Evolutionary conservation across 2,329 filamentous ascomycete genomes (phyloP), one percentile per base, ranked within the genome.

Genomic region (Xylariaceae sp.): DNA sequence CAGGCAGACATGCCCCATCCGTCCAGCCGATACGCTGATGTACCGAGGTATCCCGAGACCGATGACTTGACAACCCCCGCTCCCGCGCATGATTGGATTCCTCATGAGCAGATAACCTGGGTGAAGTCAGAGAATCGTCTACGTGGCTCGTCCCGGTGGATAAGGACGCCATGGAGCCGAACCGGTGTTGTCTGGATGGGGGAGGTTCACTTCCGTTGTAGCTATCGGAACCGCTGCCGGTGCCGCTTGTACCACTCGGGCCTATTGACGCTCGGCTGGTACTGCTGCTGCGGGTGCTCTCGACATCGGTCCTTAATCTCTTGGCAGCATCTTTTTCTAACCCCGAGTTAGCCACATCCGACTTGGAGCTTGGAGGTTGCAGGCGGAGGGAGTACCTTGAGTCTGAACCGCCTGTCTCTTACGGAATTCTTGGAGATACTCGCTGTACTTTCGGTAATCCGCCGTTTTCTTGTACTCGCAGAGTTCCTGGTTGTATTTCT

Each of bases 341-440:
- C 63, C 42, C 60, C n/a, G 6, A 13, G 54, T 70, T 62, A 70
- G 66, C 50, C 18, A 35, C 42, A 44, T 11, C 53, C 35, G 57
- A 42, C 5, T n/a, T 15, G 48, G 45, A 23, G 18, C 72, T 18
- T 9, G 39, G 2, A n/a, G 18, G 3, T 11, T 30, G 23, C 23
- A 4, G 17, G 15, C 17, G 3, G 11, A 11, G 15, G 44, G 35
- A 73, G 63, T 73, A 84, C 83, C 81, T 79, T 84, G 80, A 55
- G 75, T 75, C 51, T 82, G 78, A 58, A 77, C 78, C 30, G 81
- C 76, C 68, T 92, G 87, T 70, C 88, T 88, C 52, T 86, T 83
- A 70, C 88, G 92, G 76, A 94, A 93, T 1, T 92, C 89, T 37
- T 84, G 81, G 18, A 93, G 76, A 70, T 94, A 94, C 49, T 84